These are phyloP conservation scores for Coemansia sp. DNA, from an alignment of 192 early-diverging fungal genomes.

Conservation along the genomic window DNA sequence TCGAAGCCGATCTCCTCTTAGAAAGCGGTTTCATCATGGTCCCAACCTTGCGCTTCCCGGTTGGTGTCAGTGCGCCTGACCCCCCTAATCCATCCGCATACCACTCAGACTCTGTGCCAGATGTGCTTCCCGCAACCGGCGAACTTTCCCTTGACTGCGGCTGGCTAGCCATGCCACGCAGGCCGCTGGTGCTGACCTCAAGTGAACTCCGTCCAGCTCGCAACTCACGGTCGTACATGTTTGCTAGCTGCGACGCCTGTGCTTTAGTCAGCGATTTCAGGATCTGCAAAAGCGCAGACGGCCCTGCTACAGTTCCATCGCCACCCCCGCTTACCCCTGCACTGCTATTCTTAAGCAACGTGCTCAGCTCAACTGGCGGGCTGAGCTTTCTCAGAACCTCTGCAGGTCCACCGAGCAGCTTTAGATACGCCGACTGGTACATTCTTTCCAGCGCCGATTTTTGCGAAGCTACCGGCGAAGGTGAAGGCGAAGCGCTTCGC, in stretches of 20 bases:
- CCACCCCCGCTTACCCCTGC: background rate
- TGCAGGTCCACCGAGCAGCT: constrained; percentile 36
- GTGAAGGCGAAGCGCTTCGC: background rate
- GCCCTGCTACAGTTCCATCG: background rate
- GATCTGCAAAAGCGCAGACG: constrained; percentile 23
- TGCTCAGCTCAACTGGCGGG: constrained; percentile 41
- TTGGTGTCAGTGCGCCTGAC: constrained; percentile 21
- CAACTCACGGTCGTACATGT: constrained; percentile 40
- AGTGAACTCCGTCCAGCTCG: background rate
- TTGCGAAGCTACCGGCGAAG: constrained; percentile 5
- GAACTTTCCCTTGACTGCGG: constrained; percentile 40
- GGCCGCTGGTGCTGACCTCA: constrained; percentile 11
- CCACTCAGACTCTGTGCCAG: constrained; percentile 28
- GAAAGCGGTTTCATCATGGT: constrained; percentile 22
- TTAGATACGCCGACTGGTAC: constrained; percentile 52
- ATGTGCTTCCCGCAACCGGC: constrained; percentile 19
- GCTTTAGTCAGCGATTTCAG: constrained; percentile 48
- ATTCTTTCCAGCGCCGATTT: constrained; percentile 42
- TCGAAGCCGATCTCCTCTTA: constrained; percentile 14
- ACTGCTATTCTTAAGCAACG: constrained; percentile 11
- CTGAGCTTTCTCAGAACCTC: constrained; percentile 35
- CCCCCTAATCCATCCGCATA: constrained; percentile 3
- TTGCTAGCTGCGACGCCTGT: constrained; percentile 47
- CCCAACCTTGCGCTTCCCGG: constrained; percentile 39
- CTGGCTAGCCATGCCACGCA: constrained; percentile 21